phyloP scores from a whole-genome alignment of 2,329 filamentous ascomycete genomes.

The Alternaria sp. region DNA sequence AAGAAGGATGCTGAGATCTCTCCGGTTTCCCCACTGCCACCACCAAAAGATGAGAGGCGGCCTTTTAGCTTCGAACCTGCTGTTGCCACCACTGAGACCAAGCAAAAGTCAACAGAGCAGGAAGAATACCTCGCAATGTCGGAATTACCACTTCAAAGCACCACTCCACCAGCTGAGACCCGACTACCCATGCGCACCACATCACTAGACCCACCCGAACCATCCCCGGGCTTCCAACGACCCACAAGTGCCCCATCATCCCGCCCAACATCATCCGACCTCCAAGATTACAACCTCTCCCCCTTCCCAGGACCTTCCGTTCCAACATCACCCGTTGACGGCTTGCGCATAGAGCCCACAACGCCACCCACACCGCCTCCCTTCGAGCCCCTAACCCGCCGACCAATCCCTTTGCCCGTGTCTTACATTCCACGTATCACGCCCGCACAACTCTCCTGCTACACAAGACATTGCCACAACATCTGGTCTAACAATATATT shows the following conservation, averaged over 20 bases:
- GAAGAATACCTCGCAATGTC: neutral
- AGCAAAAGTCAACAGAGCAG: conserved; percentile 2
- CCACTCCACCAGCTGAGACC: conserved; percentile 6
- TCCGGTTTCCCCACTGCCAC: conserved; percentile 28
- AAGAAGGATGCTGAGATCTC: conserved; percentile 25
- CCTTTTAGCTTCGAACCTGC: conserved; percentile 37
- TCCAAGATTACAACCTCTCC: conserved; percentile 5
- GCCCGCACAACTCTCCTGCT: conserved; percentile 39
- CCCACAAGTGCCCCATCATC: conserved; percentile 4
- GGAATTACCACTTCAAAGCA: conserved; percentile 1
- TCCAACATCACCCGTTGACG: conserved; percentile 7
- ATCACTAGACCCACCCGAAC: conserved; percentile 16
- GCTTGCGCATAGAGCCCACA: neutral
- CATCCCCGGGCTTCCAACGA: neutral
- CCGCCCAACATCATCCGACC: neutral
- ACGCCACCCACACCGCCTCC: conserved; percentile 4
- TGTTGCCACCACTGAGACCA: neutral
- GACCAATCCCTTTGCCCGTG: conserved; percentile 17
- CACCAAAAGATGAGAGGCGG: conserved; percentile 21
- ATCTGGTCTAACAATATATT: conserved; percentile 41
- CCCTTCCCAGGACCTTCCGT: conserved; percentile 8
- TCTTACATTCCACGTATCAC: conserved; percentile 39
- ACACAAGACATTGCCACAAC: conserved; percentile 35
- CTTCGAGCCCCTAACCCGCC: conserved; percentile 32
- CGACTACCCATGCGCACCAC: conserved; percentile 10